phyloP scores from a whole-genome alignment of 805 yeast species.

The Metschnikowia henanensis region DNA sequence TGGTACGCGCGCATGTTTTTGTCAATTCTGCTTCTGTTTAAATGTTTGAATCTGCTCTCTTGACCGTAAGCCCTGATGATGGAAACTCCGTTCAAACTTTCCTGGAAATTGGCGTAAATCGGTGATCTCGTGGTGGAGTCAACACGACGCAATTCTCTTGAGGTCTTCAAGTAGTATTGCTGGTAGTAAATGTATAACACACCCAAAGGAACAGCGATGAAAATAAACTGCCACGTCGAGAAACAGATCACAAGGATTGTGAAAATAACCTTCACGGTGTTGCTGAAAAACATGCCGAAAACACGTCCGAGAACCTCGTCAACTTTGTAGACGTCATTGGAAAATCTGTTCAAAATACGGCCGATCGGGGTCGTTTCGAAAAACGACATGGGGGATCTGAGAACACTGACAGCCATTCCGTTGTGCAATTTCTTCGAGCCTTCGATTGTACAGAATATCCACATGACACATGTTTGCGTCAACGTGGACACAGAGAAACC shows the following conservation, averaged over 20 bases:
- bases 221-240: conserved; percentile 84
- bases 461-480: conserved; percentile 64
- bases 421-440: conserved; percentile 80
- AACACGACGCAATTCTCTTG: conserved; percentile 80
- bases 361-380: conserved; percentile 97
- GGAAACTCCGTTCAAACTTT: conserved; percentile 71
- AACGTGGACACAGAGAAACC: conserved; percentile 60
- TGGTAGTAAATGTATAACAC: conserved; percentile 70
- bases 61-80: conserved; percentile 77
- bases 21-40: conserved; percentile 74
- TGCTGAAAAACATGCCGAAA: conserved; percentile 65
- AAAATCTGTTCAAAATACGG: conserved; percentile 84
- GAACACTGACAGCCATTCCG: conserved; percentile 65
- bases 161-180: conserved; percentile 71
- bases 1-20: conserved; percentile 88
- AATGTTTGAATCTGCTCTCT: conserved; percentile 56
- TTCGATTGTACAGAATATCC: conserved; percentile 80
- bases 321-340: conserved; percentile 85
- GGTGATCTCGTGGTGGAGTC: conserved; percentile 82
- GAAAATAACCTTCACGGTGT: conserved; percentile 62
- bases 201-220: conserved; percentile 69
- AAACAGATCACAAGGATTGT: conserved; percentile 78
- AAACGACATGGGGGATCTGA: conserved; percentile 93
- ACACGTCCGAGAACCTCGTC: conserved; percentile 78
- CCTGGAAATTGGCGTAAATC: conserved; percentile 82